Evolutionary conservation across 2,329 filamentous ascomycete species (phyloP), one percentile per base, ranked within the genome.

Genomic region (Colletotrichum sp.): DNA sequence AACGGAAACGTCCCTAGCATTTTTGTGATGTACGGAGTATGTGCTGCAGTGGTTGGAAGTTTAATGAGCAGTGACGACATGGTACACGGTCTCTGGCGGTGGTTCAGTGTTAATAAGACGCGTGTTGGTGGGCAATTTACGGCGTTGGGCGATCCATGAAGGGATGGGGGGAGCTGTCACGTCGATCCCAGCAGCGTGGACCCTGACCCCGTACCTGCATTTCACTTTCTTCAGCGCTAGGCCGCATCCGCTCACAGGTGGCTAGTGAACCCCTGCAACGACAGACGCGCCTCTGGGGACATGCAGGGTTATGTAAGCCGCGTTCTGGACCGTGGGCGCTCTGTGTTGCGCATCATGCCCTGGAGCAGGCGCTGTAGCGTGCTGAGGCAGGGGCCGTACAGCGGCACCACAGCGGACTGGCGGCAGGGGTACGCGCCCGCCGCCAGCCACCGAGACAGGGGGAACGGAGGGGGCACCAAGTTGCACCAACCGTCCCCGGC

Each of bases 141-240:
- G 24, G 26, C 9, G 26, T 55, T 68, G n/a, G 66, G 28, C 60
- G 55, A 12, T 32, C 32, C 38, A 32, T 10, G 43, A 57, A 28
- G 34, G 57, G 66, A 57, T 48, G 34, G 34, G 43, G 48, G 21
- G 43, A 24, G 36, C 28, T 73, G 71, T 76, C 74, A 70, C 58
- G 71, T 76, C 71, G 34, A 71, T 74, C 74, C 74, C 71, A 71
- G 36, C 60, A 18, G 61, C 60, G 71, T 75, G 71, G 74, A 75
- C 73, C 69, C 69, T 74, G 48, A 69, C 52, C 48, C 65, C 43
- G 58, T 74, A 71, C 60, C 65, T 75, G 74, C 74, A 76, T 76
- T 67, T 75, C 60, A 60, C 43, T 66, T 71, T 76, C 71, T 70
- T 74, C 72, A 76, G 52, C 71, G 60, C 74, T 76, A 76, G 66